Base-by-base conservation (phyloP, 768 basidiomycete genomes). In the Plicaturopsis crispa region DNA sequence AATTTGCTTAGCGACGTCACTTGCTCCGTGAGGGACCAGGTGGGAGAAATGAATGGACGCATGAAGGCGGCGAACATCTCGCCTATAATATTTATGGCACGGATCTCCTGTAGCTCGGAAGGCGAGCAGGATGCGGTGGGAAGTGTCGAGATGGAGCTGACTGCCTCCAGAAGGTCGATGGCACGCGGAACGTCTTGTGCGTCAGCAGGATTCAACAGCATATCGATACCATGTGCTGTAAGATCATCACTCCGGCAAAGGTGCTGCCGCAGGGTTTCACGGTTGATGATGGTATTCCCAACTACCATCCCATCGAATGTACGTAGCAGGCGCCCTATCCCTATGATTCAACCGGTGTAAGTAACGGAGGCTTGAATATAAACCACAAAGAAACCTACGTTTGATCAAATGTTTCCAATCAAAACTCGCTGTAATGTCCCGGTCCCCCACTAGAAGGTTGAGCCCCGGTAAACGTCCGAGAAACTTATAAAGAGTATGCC, bases 11-110 rank as follows among this genome's bases (percentile, higher is more conserved):
- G 24, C 23, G 11, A 13, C 4, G 11, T 2, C 7, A 46, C 28
- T 10, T 44, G 44, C 12, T 44, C 20, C 4, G 36, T 37, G n/a
- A 44, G 43, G 0, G 55, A 45, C 18, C 49, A 22, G 0, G 19
- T 20, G 1, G 47, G 43, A 7, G 47, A 34, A 5, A 49, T 51
- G 36, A 61, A 59, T 1, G 54, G 57, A n/a, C n/a, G n/a, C n/a
- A n/a, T n/a, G n/a, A n/a, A n/a, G n/a, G n/a, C n/a, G n/a, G n/a
- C 35, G 4, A 62, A 47, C 35, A 54, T 46, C 32, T 61, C 54
- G 4, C 55, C 56, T 16, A 61, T 43, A 17, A 58, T 46, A 36
- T 26, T 48, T 6, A 61, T 38, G 11, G 49, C 45, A 3, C 33
- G 23, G 33, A 43, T 30, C 14, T 48, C 49, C 3, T 41, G 43